These are phyloP conservation scores for Neoscytalidium dimidiatum DNA, from an alignment of 2,329 filamentous ascomycete genomes.

Conservation along the genomic window DNA sequence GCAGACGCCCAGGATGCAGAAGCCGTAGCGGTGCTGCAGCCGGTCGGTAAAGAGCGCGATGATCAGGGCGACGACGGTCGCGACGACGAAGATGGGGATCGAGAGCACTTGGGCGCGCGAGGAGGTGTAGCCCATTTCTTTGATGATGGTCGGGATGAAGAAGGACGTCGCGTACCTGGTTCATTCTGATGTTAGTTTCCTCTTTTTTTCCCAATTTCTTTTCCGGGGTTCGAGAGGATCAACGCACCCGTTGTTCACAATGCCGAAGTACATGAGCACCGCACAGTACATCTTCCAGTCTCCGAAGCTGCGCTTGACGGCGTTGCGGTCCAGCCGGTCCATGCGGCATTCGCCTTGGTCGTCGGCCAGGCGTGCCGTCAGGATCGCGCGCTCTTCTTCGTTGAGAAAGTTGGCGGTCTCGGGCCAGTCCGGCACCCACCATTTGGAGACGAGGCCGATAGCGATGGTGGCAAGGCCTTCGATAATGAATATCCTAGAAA, in stretches of 20 bases:
- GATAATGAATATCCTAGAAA: constrained; percentile 22
- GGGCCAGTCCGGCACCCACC: constrained; percentile 31
- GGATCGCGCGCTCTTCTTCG: constrained; percentile 34
- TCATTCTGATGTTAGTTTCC: constrained; percentile 32
- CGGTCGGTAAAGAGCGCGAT: constrained; percentile 29
- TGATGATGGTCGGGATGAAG: constrained; percentile 24
- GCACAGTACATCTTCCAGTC: constrained; percentile 17
- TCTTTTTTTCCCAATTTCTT: background rate
- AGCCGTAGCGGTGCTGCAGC: constrained; percentile 31
- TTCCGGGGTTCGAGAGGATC: background rate
- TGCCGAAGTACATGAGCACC: constrained; percentile 11
- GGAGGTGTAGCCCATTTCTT: constrained; percentile 32
- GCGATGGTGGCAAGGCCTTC: constrained; percentile 22
- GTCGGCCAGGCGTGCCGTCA: constrained; percentile 33
- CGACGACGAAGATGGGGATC: constrained; percentile 29
- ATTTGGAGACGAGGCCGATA: constrained; percentile 28
- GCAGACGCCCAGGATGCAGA: constrained; percentile 27
- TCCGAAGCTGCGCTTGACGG: background rate
- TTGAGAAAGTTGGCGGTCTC: constrained; percentile 42
- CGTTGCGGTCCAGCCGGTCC: background rate
- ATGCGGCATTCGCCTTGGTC: constrained; percentile 28
- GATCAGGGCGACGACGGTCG: constrained; percentile 28
- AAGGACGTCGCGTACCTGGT: constrained; percentile 42
- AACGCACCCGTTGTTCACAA: constrained; percentile 5
- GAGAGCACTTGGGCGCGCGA: constrained; percentile 34